These are phyloP conservation scores for Alternaria panax DNA, from an alignment of 2,329 filamentous ascomycete genomes.

Conservation along the genomic window DNA sequence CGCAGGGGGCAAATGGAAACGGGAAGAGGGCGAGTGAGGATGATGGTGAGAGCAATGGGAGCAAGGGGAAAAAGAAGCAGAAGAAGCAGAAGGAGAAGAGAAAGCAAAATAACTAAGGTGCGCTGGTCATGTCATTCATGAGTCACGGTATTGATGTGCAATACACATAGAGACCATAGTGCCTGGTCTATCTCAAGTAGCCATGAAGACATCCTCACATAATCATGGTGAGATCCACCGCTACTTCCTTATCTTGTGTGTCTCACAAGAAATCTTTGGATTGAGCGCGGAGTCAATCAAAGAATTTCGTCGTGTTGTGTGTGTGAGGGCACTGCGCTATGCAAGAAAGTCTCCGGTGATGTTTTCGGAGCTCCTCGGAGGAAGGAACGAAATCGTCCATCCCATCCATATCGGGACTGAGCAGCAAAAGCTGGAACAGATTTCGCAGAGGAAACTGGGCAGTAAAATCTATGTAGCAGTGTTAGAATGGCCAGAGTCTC, in stretches of 20 bases:
- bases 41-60: slow-evolving; percentile 29
- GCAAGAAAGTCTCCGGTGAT: not conserved
- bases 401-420: too few species aligned
- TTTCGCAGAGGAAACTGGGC: too few species aligned
- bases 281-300: not conserved
- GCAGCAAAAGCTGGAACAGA: too few species aligned
- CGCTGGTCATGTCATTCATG: not conserved
- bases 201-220: not conserved
- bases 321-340: not conserved
- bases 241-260: not conserved
- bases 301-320: not conserved
- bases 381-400: not conserved
- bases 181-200: not conserved
- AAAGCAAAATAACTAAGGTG: slow-evolving; percentile 37
- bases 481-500: too few species aligned
- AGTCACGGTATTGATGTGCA: not conserved
- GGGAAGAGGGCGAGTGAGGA: slow-evolving; percentile 43
- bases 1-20: slow-evolving; percentile 35
- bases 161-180: not conserved
- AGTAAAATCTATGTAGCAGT: too few species aligned
- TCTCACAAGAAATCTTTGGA: not conserved
- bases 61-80: slow-evolving; percentile 37
- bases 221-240: not conserved
- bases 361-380: not conserved
- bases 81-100: slow-evolving; percentile 37